Conservation (phyloP, 805 yeast genomes). For the Yarrowia hollandica region DNA sequence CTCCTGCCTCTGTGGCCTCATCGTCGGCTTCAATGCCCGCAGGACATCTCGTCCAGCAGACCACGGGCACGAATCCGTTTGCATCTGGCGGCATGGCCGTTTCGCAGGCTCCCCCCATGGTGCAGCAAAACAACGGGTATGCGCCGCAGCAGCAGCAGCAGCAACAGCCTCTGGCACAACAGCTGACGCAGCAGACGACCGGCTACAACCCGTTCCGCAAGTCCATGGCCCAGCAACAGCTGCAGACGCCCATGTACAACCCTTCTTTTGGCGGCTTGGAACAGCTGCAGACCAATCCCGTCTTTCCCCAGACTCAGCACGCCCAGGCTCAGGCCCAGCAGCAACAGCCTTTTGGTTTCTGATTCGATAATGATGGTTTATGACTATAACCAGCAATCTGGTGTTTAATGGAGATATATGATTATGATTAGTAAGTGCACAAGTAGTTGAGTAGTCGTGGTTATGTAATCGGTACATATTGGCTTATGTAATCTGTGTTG, state of each 20-base stretch:
- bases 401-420: not conserved
- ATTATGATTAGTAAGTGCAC: too few species aligned
- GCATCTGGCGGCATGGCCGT: conserved; percentile 26
- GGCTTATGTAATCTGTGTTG: too few species aligned
- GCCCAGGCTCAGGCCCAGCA: conserved; percentile 20
- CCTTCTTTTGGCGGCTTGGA: conserved; percentile 74
- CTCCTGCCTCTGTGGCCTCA: conserved; percentile 25
- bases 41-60: conserved; percentile 34
- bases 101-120: conserved; percentile 13
- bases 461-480: too few species aligned
- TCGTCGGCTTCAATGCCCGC: conserved; percentile 29
- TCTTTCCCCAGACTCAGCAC: conserved; percentile 59
- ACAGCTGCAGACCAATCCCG: conserved; percentile 61
- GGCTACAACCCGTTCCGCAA: conserved; percentile 60
- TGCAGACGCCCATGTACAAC: conserved; percentile 31
- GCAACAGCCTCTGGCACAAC: conserved; percentile 31
- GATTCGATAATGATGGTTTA: conserved; percentile 5
- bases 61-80: conserved; percentile 51
- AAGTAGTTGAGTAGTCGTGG: too few species aligned
- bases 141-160: conserved; percentile 29
- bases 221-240: conserved; percentile 42
- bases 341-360: conserved; percentile 16
- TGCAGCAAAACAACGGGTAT: conserved; percentile 28
- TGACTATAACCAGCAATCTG: not conserved
- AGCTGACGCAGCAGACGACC: conserved; percentile 45